Conservation (phyloP, 208 protist species). For the Leishmania martiniquensis region DNA sequence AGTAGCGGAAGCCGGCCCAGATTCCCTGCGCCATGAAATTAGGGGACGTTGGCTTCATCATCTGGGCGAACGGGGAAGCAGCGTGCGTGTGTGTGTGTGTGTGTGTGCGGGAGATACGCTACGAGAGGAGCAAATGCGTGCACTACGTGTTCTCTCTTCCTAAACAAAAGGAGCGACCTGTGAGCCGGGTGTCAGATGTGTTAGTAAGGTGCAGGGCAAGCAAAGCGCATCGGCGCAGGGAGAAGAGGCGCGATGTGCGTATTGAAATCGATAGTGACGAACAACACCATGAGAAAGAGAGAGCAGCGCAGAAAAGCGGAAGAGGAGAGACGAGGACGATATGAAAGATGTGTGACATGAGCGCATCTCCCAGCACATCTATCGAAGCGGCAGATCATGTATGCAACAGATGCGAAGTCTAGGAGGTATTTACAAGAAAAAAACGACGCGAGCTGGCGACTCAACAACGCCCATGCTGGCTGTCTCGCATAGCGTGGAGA, state of each 20-base stretch:
- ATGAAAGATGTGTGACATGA: neutral
- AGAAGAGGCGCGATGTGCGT: neutral
- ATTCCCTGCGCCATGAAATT: slow-evolving; percentile 86
- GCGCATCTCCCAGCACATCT: neutral
- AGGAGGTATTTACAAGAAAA: neutral
- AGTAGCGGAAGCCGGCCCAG: slow-evolving; percentile 88
- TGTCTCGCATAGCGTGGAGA: neutral
- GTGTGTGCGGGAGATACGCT: neutral
- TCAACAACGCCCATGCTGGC: neutral
- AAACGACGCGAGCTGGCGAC: neutral
- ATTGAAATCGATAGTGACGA: neutral
- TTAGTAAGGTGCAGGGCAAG: neutral
- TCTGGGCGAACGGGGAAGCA: slow-evolving; percentile 27
- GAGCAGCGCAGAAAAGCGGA: slow-evolving; percentile 1
- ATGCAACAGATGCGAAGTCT: neutral
- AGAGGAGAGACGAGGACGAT: neutral
- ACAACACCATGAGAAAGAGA: neutral
- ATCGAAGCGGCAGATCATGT: neutral
- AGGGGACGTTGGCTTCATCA: slow-evolving; percentile 80
- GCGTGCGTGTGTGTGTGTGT: too few species aligned
- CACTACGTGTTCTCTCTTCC: neutral
- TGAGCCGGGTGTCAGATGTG: neutral
- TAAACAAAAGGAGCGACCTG: neutral
- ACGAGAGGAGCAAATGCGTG: neutral
- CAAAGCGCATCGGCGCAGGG: neutral